Evolutionary conservation across 192 early-diverging fungal species (phyloP).

Genomic region (Backusella tarrabulga): DNA sequence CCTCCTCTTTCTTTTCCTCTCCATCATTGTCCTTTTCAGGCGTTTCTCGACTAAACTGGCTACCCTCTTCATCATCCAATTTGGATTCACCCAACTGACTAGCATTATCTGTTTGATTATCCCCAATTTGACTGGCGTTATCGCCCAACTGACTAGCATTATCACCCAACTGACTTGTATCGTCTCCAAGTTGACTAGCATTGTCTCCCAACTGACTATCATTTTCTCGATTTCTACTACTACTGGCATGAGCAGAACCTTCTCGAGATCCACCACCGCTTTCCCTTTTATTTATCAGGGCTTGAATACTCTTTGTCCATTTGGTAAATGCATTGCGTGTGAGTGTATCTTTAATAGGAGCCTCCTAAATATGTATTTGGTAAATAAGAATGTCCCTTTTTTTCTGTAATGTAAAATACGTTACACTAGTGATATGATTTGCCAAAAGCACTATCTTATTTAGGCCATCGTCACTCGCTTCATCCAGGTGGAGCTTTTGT

Average conservation of each 20-base stretch:
- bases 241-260: not conserved
- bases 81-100: not conserved
- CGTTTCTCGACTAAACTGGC: not conserved
- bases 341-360: not conserved
- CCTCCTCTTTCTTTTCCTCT: not conserved
- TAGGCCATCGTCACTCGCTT: constrained; percentile 37
- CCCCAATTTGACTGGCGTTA: not conserved
- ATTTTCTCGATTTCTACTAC: not conserved
- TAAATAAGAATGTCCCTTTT: not conserved
- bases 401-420: not conserved
- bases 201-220: not conserved
- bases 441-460: constrained; percentile 35
- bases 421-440: constrained; percentile 45
- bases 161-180: not conserved
- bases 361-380: constrained; percentile 4
- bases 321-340: constrained; percentile 3
- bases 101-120: not conserved
- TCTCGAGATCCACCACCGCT: not conserved
- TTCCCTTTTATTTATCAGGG: not conserved
- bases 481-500: constrained; percentile 54
- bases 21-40: not conserved
- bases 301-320: not conserved
- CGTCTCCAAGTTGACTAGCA: not conserved
- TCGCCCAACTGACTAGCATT: not conserved
- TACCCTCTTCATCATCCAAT: not conserved